Conservation (phyloP, 441 rosid genomes). For the Corymbia calophylla region DNA sequence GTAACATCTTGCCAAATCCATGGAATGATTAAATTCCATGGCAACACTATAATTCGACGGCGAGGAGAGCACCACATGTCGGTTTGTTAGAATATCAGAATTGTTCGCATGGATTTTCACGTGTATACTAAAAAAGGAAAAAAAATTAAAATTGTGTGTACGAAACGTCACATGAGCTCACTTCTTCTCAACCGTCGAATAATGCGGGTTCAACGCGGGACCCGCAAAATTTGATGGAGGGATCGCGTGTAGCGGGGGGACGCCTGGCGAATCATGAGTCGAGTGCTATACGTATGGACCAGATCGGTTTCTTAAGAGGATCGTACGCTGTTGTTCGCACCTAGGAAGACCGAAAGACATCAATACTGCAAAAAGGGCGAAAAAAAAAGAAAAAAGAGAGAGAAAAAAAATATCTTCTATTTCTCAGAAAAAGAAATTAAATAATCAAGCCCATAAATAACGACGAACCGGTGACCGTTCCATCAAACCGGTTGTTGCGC, state of each 20-base stretch:
- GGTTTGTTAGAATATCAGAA: background rate
- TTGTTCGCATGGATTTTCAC: background rate
- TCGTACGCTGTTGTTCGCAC: background rate
- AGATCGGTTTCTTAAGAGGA: background rate
- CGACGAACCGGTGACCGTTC: background rate
- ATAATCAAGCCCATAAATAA: background rate
- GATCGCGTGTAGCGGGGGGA: background rate
- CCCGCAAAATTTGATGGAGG: rapidly evolving
- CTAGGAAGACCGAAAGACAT: background rate
- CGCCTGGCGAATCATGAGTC: no score
- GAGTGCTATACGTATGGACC: background rate
- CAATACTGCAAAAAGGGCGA: rapidly evolving
- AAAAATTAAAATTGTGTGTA: background rate
- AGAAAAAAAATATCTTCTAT: no score
- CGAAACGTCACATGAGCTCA: background rate
- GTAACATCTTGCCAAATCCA: background rate
- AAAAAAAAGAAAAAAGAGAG: no score
- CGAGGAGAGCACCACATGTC: background rate
- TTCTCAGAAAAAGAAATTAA: background rate
- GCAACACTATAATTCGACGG: background rate
- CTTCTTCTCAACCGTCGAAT: background rate
- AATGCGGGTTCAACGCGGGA: background rate
- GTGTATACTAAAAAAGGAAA: background rate
- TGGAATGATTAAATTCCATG: background rate
- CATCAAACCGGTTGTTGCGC: background rate